Evolutionary conservation across 352 stramenopile species (phyloP).

Genomic region (Phytophthora constricta): DNA sequence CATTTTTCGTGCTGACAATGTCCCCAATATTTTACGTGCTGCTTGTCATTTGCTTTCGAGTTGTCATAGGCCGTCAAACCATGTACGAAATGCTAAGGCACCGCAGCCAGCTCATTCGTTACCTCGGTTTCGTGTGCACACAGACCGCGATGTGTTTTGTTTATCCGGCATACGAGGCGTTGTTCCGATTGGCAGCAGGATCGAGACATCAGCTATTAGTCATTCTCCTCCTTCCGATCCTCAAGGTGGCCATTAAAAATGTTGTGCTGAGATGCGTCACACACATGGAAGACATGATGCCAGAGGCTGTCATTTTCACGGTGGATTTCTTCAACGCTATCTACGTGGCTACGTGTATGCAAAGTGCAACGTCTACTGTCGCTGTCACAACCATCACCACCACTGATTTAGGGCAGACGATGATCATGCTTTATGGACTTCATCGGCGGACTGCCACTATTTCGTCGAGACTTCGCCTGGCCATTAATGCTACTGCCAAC

Average conservation of each 20-base stretch:
- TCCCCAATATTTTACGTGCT: constrained; percentile 1
- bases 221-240: constrained; percentile 19
- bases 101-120: not conserved
- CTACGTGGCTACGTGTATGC: constrained; percentile 30
- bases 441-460: constrained; percentile 12
- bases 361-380: constrained; percentile 17
- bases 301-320: constrained; percentile 22
- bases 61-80: not conserved
- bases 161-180: constrained; percentile 18
- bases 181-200: not conserved
- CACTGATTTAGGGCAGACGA: constrained; percentile 16
- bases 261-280: constrained; percentile 2
- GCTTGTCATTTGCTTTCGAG: constrained; percentile 12
- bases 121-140: not conserved
- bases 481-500: not conserved
- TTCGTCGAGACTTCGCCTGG: not conserved
- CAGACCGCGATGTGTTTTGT: not conserved
- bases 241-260: constrained; percentile 33
- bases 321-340: constrained; percentile 30
- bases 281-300: constrained; percentile 22
- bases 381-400: constrained; percentile 8
- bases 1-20: constrained; percentile 18
- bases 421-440: constrained; percentile 18
- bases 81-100: constrained; percentile 16
- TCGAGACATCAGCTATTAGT: constrained; percentile 8